Conservation (phyloP, 352 stramenopile genomes). For the Globisporangium orthogonon region DNA sequence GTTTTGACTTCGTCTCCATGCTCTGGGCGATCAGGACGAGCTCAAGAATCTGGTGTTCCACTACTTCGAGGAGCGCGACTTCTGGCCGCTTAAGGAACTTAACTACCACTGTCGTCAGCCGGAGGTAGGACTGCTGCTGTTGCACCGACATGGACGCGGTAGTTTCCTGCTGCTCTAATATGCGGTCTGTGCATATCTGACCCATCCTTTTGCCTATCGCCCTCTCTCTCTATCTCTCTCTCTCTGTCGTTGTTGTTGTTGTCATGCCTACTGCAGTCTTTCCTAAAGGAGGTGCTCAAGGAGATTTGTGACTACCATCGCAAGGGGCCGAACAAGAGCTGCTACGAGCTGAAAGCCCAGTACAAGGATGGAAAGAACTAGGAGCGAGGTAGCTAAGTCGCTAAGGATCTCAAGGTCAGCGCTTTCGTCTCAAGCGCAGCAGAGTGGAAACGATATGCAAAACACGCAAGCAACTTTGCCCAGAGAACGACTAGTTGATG, state of each 20-base stretch:
- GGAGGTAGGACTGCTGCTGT: constrained; percentile 36
- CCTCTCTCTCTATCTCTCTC: not conserved
- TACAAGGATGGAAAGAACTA: constrained; percentile 63
- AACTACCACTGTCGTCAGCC: constrained; percentile 85
- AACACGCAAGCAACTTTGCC: too few relatives aligned
- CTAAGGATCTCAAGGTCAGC: too few relatives aligned
- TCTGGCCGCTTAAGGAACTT: constrained; percentile 85
- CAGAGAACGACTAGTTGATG: too few relatives aligned
- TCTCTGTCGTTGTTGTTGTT: too few relatives aligned
- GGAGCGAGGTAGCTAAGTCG: not conserved
- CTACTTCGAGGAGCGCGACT: constrained; percentile 84
- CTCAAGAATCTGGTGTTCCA: constrained; percentile 87
- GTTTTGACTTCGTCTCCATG: not conserved
- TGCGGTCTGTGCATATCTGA: too few relatives aligned
- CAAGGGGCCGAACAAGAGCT: constrained; percentile 87
- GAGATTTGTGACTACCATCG: constrained; percentile 87
- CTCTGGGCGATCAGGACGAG: constrained; percentile 43
- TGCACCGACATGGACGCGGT: too few relatives aligned
- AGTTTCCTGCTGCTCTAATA: too few relatives aligned
- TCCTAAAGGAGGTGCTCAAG: constrained; percentile 85
- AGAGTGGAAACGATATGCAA: too few relatives aligned
- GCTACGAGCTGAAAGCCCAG: constrained; percentile 85
- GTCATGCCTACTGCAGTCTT: constrained; percentile 33
- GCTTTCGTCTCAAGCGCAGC: too few relatives aligned
- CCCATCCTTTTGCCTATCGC: not conserved